These are phyloP conservation scores for Ambrosiella beaveri DNA, from an alignment of 2,329 filamentous ascomycete genomes.

Conservation along the genomic window DNA sequence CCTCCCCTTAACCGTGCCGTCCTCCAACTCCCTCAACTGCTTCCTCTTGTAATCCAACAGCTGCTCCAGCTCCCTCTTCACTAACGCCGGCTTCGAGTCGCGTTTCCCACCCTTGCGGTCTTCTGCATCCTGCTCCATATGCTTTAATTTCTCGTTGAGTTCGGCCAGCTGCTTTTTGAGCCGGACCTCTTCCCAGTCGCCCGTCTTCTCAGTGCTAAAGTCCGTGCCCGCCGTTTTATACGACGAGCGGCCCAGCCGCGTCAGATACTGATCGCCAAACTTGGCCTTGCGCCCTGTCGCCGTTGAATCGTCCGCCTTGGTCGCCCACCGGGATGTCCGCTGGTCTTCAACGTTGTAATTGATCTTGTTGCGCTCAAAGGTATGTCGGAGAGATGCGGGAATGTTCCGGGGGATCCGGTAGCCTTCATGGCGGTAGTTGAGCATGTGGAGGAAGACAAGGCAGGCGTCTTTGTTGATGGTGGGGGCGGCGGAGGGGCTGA, in stretches of 20 bases:
- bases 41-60: conserved; percentile 86
- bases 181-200: conserved; percentile 95
- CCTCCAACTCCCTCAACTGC: conserved; percentile 58
- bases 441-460: conserved; percentile 87
- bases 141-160: conserved; percentile 71
- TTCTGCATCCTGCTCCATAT: conserved; percentile 59
- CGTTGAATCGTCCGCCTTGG: conserved; percentile 62
- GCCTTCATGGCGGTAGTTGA: conserved; percentile 89
- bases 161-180: conserved; percentile 85
- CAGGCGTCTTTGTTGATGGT: conserved; percentile 89
- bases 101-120: conserved; percentile 46
- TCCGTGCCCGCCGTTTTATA: conserved; percentile 79
- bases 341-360: conserved; percentile 84
- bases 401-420: conserved; percentile 85
- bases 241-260: conserved; percentile 65
- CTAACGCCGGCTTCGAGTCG: conserved; percentile 69
- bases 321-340: conserved; percentile 59
- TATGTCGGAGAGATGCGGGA: conserved; percentile 74
- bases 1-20: conserved; percentile 48
- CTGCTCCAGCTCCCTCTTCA: conserved; percentile 88
- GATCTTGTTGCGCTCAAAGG: conserved; percentile 90
- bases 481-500: conserved; percentile 72
- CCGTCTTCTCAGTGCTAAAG: conserved; percentile 68
- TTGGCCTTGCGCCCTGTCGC: conserved; percentile 82
- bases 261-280: conserved; percentile 93